phyloP scores from a whole-genome alignment of 2,329 filamentous ascomycete species.

The Cyphellophora attinorum region DNA sequence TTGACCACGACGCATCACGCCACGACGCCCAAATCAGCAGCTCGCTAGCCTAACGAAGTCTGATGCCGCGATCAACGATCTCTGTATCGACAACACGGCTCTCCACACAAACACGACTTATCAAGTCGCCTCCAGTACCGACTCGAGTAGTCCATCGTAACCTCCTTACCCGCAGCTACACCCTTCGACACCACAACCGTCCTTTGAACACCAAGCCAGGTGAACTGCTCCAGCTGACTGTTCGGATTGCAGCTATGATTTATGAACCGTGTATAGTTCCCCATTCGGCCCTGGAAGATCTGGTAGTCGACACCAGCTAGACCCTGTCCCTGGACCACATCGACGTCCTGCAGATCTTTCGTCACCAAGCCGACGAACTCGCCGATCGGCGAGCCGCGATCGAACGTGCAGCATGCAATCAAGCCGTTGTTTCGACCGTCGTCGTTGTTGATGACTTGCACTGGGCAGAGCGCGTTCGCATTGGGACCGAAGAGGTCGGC shows the following conservation, averaged over 20 bases:
- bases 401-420: constrained; percentile 32
- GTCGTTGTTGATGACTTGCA: constrained; percentile 44
- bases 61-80: constrained; percentile 3
- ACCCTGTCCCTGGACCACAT: constrained; percentile 39
- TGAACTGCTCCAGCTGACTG: constrained; percentile 46
- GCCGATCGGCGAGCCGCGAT: constrained; percentile 43
- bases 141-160: constrained; percentile 51
- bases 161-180: constrained; percentile 42
- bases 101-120: constrained; percentile 46
- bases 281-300: constrained; percentile 47
- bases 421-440: constrained; percentile 48
- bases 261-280: constrained; percentile 51
- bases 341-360: constrained; percentile 40
- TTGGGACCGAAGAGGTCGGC: constrained; percentile 40
- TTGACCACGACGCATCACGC: too few relatives aligned
- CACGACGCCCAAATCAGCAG: too few relatives aligned
- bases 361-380: constrained; percentile 49
- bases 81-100: constrained; percentile 34
- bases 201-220: constrained; percentile 46
- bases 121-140: constrained; percentile 48
- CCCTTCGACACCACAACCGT: constrained; percentile 48
- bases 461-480: constrained; percentile 30
- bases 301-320: constrained; percentile 32
- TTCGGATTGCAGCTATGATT: constrained; percentile 52
- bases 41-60: too few relatives aligned